phyloP scores from a whole-genome alignment of 176 grass and related monocot genomes.

The Cenchrus americanus region DNA sequence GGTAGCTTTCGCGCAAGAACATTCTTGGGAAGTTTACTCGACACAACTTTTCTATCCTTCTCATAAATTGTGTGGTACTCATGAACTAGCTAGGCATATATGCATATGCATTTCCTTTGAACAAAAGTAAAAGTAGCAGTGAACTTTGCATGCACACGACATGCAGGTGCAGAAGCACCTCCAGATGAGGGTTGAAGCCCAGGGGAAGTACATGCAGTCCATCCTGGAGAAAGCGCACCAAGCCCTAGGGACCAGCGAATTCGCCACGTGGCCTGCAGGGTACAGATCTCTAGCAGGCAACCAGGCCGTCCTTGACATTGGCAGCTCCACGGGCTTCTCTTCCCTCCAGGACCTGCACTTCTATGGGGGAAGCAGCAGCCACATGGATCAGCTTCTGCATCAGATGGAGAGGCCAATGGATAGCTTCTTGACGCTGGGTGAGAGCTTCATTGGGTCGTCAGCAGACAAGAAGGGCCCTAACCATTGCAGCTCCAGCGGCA shows the following conservation, averaged over 20 bases:
- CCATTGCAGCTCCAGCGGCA: constrained; percentile 56
- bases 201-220: constrained; percentile 98
- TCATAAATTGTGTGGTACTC: neutral
- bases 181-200: constrained; percentile 92
- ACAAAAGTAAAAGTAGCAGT: constrained; percentile 19
- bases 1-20: constrained; percentile 28
- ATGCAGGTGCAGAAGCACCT: constrained; percentile 91
- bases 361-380: constrained; percentile 52
- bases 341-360: constrained; percentile 76
- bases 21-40: constrained; percentile 59
- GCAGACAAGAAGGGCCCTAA: constrained; percentile 50
- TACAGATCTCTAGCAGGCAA: constrained; percentile 60
- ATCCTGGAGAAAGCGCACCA: constrained; percentile 94
- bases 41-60: neutral
- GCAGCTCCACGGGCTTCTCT: constrained; percentile 61
- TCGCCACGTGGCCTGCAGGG: constrained; percentile 36
- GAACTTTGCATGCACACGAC: constrained; percentile 33
- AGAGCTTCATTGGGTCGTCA: constrained; percentile 43
- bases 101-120: constrained; percentile 18
- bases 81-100: constrained; percentile 44
- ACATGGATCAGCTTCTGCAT: constrained; percentile 65
- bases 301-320: constrained; percentile 53
- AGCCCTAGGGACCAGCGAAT: constrained; percentile 50
- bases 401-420: constrained; percentile 77
- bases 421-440: constrained; percentile 53